Conservation (phyloP, 2,329 filamentous ascomycete genomes). For the Ascochyta rabiei region DNA sequence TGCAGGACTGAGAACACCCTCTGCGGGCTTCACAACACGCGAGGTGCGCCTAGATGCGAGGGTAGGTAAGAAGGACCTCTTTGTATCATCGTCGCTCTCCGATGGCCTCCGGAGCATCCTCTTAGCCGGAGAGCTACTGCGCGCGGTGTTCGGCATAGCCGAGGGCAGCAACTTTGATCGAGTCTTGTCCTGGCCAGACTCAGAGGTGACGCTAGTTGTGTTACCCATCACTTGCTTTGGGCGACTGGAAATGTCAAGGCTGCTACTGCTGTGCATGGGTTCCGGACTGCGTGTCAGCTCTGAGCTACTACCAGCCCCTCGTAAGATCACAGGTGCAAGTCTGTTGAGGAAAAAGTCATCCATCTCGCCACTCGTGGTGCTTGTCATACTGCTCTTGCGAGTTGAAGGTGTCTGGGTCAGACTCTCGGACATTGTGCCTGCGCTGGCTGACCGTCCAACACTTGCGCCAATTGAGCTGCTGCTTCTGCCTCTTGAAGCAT, state of each 20-base stretch:
- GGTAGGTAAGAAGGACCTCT: constrained; percentile 42
- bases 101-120: constrained; percentile 40
- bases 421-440: constrained; percentile 48
- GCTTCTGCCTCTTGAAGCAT: constrained; percentile 69
- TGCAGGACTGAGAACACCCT: constrained; percentile 23
- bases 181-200: constrained; percentile 24
- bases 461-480: constrained; percentile 61
- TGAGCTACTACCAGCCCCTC: constrained; percentile 52
- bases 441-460: constrained; percentile 54
- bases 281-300: constrained; percentile 45
- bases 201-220: constrained; percentile 25
- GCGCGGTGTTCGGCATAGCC: constrained; percentile 45
- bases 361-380: constrained; percentile 50
- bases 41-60: constrained; percentile 37
- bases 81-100: constrained; percentile 45
- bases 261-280: constrained; percentile 44
- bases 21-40: constrained; percentile 31
- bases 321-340: constrained; percentile 52
- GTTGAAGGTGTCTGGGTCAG: constrained; percentile 43
- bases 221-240: constrained; percentile 26
- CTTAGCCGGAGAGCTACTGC: constrained; percentile 40
- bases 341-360: constrained; percentile 55
- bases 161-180: constrained; percentile 44
- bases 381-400: constrained; percentile 52
- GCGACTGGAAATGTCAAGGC: constrained; percentile 35